A percentile compares a stretch with the other conserved stretches of the same genome.
phyloP scores from a whole-genome alignment of 139 green algal species.

The Limnomonas spitsbergensis region DNA sequence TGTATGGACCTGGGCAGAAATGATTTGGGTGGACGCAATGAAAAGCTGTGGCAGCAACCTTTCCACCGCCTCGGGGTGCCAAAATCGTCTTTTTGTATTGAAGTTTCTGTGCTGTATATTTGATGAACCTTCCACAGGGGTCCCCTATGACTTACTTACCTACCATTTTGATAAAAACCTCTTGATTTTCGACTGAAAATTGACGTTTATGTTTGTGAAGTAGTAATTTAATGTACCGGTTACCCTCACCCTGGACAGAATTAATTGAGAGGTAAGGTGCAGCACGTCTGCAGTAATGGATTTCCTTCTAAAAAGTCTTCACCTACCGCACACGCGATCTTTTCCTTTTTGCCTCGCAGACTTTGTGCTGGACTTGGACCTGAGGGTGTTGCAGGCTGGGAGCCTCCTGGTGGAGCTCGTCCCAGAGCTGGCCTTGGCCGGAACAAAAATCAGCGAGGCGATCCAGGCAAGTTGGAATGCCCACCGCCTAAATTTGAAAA shows the following conservation, averaged over 20 bases:
- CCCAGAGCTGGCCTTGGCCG: background rate
- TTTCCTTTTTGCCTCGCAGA: background rate
- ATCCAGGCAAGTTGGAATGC: background rate
- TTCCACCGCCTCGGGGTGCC: too few species aligned
- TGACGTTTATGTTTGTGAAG: background rate
- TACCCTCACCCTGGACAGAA: too few species aligned
- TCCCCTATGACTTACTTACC: too few species aligned
- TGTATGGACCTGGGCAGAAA: too few species aligned
- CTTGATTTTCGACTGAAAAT: background rate
- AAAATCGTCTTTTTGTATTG: too few species aligned
- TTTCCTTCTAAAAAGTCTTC: background rate
- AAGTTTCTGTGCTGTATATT: too few species aligned
- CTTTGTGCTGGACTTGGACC: background rate
- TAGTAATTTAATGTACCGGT: background rate
- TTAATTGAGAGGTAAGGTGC: too few species aligned
- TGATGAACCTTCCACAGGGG: too few species aligned
- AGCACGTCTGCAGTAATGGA: background rate
- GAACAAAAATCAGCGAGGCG: background rate
- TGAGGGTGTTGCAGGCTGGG: background rate
- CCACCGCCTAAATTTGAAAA: background rate
- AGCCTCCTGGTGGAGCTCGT: background rate
- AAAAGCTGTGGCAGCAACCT: too few species aligned
- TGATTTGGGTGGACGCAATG: too few species aligned
- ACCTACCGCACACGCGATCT: background rate
- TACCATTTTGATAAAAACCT: too few species aligned